These are phyloP conservation scores for Hypoxylon rubiginosum DNA, from an alignment of 2,329 filamentous ascomycete genomes.

Conservation along the genomic window DNA sequence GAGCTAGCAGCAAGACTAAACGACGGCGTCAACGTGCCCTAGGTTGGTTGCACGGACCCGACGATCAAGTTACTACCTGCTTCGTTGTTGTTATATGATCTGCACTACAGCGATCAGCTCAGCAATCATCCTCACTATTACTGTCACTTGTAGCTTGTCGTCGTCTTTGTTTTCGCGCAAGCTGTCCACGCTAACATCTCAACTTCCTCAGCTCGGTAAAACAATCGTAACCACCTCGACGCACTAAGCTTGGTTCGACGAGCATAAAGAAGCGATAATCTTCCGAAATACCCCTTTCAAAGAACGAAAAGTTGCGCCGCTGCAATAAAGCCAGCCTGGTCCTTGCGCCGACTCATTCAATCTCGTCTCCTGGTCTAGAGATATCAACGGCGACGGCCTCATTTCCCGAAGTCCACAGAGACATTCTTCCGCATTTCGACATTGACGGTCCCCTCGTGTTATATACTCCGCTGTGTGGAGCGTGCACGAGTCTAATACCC, in stretches of 20 bases:
- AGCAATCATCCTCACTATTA: slow-evolving; percentile 23
- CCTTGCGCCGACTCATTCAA: slow-evolving; percentile 25
- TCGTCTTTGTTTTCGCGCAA: slow-evolving; percentile 45
- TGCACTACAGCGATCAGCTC: slow-evolving; percentile 38
- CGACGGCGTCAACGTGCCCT: slow-evolving; percentile 16
- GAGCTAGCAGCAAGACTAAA: slow-evolving; percentile 23
- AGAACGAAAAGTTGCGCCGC: slow-evolving; percentile 25
- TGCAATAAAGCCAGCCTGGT: slow-evolving; percentile 16
- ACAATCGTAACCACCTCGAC: slow-evolving; percentile 32
- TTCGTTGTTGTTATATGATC: slow-evolving; percentile 32
- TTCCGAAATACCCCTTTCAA: slow-evolving; percentile 32
- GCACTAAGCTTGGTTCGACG: slow-evolving; percentile 42
- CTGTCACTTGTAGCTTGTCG: slow-evolving; percentile 15
- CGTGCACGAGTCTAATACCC: slow-evolving; percentile 29
- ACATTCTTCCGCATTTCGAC: slow-evolving; percentile 17
- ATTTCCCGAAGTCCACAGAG: slow-evolving; percentile 5
- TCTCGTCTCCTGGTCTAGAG: slow-evolving; percentile 1
- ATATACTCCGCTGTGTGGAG: slow-evolving; percentile 35
- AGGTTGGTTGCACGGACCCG: slow-evolving; percentile 30
- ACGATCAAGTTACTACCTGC: slow-evolving; percentile 28
- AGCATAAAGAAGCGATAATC: slow-evolving; percentile 44
- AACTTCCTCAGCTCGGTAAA: slow-evolving; percentile 34
- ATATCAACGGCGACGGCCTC: slow-evolving; percentile 12
- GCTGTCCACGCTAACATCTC: slow-evolving; percentile 43
- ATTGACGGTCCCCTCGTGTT: slow-evolving; percentile 28